phyloP scores from a whole-genome alignment of 305 asterid genomes.

The Plantago rigida region DNA sequence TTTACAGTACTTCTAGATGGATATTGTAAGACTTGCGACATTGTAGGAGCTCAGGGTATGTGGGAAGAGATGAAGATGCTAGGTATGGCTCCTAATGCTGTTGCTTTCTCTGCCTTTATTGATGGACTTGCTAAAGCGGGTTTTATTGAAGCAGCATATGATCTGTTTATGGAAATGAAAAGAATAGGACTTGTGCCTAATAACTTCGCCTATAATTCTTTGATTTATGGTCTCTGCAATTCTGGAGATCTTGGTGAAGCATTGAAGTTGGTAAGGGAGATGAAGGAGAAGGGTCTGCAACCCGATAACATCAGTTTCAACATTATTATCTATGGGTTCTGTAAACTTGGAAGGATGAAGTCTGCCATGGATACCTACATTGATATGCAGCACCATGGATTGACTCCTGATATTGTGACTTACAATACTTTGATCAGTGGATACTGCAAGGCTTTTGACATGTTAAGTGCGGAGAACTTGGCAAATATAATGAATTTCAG shows the following conservation, averaged over 20 bases:
- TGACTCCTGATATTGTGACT: conserved; percentile 68
- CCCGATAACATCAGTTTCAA: conserved; percentile 74
- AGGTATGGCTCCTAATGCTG: conserved; percentile 77
- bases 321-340: conserved; percentile 68
- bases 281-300: conserved; percentile 63
- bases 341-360: conserved; percentile 74
- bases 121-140: conserved; percentile 70
- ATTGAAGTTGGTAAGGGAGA: conserved; percentile 55
- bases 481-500: conserved; percentile 45
- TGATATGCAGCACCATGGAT: conserved; percentile 53
- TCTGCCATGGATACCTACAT: conserved; percentile 58
- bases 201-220: conserved; percentile 72
- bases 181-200: conserved; percentile 67
- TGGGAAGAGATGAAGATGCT: conserved; percentile 72
- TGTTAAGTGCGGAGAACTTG: conserved; percentile 57
- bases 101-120: conserved; percentile 80
- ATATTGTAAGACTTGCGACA: conserved; percentile 61
- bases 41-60: conserved; percentile 51
- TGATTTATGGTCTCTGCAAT: conserved; percentile 69
- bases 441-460: conserved; percentile 68
- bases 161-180: conserved; percentile 43
- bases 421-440: conserved; percentile 83
- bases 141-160: conserved; percentile 54
- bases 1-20: conserved; percentile 76
- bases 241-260: conserved; percentile 54